These are phyloP conservation scores for Suillus subalutaceus DNA, from an alignment of 768 basidiomycete genomes.

Conservation along the genomic window DNA sequence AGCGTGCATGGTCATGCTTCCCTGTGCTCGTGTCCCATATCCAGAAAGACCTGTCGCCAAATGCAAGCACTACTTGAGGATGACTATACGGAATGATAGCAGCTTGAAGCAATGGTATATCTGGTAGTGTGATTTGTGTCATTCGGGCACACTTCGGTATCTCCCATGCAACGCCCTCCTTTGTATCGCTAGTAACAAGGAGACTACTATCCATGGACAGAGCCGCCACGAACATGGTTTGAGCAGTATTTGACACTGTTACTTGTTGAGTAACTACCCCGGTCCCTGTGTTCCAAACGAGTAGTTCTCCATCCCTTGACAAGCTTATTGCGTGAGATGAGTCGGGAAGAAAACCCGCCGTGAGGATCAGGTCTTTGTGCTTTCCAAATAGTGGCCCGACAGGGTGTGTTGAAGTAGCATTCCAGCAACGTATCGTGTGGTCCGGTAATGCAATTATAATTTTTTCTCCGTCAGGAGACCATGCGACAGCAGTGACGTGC, in stretches of 20 bases:
- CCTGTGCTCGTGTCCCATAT: not conserved
- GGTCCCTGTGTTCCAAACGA: not conserved
- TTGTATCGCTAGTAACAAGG: not conserved
- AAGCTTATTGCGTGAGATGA: constrained; percentile 1
- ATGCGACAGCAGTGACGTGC: constrained; percentile 21
- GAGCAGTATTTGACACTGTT: not conserved
- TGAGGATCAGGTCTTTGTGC: constrained; percentile 14
- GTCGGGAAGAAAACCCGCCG: not conserved
- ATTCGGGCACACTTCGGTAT: not conserved
- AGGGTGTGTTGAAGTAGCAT: constrained; percentile 21
- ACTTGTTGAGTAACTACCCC: not conserved
- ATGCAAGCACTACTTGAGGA: constrained; percentile 2
- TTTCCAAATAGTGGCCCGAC: constrained; percentile 28
- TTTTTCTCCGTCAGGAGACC: constrained; percentile 29
- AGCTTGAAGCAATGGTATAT: constrained; percentile 1
- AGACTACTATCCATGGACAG: not conserved
- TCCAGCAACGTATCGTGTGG: constrained; percentile 32
- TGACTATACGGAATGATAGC: not conserved
- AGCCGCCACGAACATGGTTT: not conserved
- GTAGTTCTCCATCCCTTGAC: not conserved
- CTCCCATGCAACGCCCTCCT: constrained; percentile 1
- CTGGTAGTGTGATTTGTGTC: not conserved
- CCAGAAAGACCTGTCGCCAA: constrained; percentile 7
- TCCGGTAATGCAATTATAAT: constrained; percentile 34
- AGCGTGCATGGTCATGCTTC: not conserved